Base-by-base conservation (phyloP, 2,329 filamentous ascomycete species). In the Eutypella sp. region DNA sequence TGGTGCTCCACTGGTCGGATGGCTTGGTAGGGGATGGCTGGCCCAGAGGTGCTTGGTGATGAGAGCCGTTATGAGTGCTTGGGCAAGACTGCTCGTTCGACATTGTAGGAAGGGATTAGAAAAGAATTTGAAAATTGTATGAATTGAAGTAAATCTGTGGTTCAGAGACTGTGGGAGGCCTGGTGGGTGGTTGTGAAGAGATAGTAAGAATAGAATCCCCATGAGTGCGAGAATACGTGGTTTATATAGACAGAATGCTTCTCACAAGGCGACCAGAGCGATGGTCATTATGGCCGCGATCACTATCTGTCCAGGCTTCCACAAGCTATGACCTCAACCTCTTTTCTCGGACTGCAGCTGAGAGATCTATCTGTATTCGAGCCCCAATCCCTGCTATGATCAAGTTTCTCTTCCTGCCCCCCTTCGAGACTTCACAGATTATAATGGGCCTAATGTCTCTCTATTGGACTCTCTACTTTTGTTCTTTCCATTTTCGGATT, bases 401-500 rank as follows among this genome's bases (percentile, higher is more conserved):
- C n/a, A n/a, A n/a, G n/a, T n/a, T n/a, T n/a, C n/a, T n/a, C n/a
- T n/a, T n/a, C n/a, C n/a, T n/a, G n/a, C n/a, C n/a, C n/a, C n/a
- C 15, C 31, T 33, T 7, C 31, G 10, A 16, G 16, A 16, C 7
- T 16, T 16, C 15, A 8, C 9, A 9, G 13, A 18, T 18, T 37
- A 37, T 7, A 10, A 16, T 18, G 34, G 9, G 18, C 10, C 20
- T 18, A 11, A 37, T 11, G 20, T 41, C 18, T 7, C 36, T 6
- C 16, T 6, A 49, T 47, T 47, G 47, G 47, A 13, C 8, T 25
- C 3, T 44, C 33, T 36, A 11, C 27, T 47, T 47, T 45, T 45
- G 22, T 42, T 15, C 27, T 4, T 25, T 25, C 9, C 3, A 36
- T 44, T 43, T 15, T 6, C 13, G 11, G 5, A 5, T 2, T 1